Conservation (phyloP, 1,284 basidiomycete species). For the Cutaneotrichosporon daszewskae region DNA sequence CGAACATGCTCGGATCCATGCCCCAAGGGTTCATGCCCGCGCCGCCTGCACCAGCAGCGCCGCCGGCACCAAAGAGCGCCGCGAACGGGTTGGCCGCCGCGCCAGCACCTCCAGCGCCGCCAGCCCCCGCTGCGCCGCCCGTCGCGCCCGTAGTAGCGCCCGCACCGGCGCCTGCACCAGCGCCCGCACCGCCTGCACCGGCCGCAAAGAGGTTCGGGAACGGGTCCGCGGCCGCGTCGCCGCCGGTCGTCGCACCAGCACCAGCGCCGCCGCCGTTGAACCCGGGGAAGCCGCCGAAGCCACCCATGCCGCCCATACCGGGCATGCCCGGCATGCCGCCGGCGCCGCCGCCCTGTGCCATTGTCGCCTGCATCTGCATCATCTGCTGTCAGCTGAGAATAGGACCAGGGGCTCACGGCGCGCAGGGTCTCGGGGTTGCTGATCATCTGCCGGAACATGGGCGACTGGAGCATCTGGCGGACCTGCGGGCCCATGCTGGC, state of each 20-base stretch:
- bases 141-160: too few relatives aligned
- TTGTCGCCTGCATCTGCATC: conserved; percentile 63
- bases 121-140: conserved; percentile 2
- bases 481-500: conserved; percentile 72
- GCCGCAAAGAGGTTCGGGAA: conserved; percentile 44
- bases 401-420: conserved; percentile 20
- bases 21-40: conserved; percentile 27
- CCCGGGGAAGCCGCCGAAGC: conserved; percentile 25
- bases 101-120: not conserved
- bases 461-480: conserved; percentile 69
- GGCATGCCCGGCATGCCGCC: conserved; percentile 22
- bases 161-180: conserved; percentile 7
- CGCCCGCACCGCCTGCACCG: conserved; percentile 7
- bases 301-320: conserved; percentile 27
- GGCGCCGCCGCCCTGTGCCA: conserved; percentile 31
- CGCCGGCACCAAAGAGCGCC: conserved; percentile 10
- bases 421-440: conserved; percentile 41
- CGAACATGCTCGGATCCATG: conserved; percentile 53
- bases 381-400: conserved; percentile 50
- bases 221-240: conserved; percentile 28
- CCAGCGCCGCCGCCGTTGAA: conserved; percentile 22
- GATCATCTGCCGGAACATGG: conserved; percentile 75
- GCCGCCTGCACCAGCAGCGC: conserved; percentile 10
- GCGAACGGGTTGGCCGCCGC: conserved; percentile 13
- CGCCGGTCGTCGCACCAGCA: conserved; percentile 17